Conservation (phyloP, 1,284 basidiomycete genomes). For the Melampsora allii-populina region DNA sequence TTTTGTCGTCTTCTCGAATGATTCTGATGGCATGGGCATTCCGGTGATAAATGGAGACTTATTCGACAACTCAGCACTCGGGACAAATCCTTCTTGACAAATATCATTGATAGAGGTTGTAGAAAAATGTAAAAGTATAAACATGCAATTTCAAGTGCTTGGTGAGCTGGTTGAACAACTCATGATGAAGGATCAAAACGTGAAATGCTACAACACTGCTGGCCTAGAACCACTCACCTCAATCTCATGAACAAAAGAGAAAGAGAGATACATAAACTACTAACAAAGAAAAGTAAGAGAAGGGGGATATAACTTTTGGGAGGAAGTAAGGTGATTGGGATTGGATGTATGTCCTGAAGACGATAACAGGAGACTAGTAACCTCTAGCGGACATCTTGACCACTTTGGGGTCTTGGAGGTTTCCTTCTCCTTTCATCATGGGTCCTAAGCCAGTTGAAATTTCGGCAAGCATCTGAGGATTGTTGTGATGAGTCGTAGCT, state of each 20-base stretch:
- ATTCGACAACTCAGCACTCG: no score
- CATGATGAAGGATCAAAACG: no score
- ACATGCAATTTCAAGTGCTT: no score
- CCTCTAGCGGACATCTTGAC: conserved; percentile 39
- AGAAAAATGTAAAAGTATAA: no score
- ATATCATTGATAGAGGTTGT: no score
- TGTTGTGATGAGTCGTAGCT: conserved; percentile 95
- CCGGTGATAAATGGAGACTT: no score
- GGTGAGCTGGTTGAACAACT: background rate
- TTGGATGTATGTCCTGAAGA: background rate
- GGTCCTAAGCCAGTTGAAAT: conserved; percentile 49
- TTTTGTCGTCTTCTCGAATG: no score
- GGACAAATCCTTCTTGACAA: no score
- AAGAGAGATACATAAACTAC: background rate
- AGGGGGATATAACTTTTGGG: no score
- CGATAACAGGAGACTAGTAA: conserved; percentile 11
- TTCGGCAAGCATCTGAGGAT: conserved; percentile 77
- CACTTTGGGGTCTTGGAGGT: conserved; percentile 11
- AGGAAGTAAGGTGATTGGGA: no score
- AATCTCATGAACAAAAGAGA: background rate
- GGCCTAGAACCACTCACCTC: background rate
- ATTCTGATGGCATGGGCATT: no score
- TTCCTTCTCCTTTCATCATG: conserved; percentile 38
- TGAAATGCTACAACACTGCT: no score
- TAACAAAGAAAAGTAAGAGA: background rate